Conservation (phyloP, 305 asterid genomes). For the Lippia alba region DNA sequence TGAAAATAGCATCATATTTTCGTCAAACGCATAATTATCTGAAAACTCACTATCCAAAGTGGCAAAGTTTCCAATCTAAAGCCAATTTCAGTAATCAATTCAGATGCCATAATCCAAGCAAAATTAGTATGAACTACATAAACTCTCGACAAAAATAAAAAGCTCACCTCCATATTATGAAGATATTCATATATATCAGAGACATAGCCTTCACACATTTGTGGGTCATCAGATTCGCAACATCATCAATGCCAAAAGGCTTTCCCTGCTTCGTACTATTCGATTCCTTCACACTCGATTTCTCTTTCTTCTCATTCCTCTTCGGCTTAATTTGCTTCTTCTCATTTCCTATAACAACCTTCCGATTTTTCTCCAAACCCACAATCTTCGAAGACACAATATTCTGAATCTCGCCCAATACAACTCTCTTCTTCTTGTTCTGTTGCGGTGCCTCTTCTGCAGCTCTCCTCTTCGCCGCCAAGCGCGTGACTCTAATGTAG, state of each 20-base stretch:
- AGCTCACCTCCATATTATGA: slow-evolving; percentile 73
- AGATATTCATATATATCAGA: slow-evolving; percentile 76
- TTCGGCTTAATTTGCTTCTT: slow-evolving; percentile 40
- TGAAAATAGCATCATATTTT: too few relatives aligned
- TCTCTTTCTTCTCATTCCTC: slow-evolving; percentile 40
- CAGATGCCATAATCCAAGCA: not conserved
- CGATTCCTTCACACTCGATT: slow-evolving; percentile 28
- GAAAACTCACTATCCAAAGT: too few relatives aligned
- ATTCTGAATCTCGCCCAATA: slow-evolving; percentile 72
- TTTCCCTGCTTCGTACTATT: slow-evolving; percentile 24
- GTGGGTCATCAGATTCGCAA: slow-evolving; percentile 55
- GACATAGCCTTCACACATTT: slow-evolving; percentile 68
- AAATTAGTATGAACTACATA: not conserved
- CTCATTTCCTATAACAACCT: slow-evolving; percentile 24
- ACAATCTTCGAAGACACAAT: slow-evolving; percentile 27
- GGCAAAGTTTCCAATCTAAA: too few relatives aligned
- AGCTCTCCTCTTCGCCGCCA: slow-evolving; percentile 79
- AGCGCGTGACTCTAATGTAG: slow-evolving; percentile 66
- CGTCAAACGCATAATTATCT: too few relatives aligned
- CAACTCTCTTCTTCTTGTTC: slow-evolving; percentile 63
- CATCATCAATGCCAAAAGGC: slow-evolving; percentile 40
- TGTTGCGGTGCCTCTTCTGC: slow-evolving; percentile 39
- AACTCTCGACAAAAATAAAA: not conserved
- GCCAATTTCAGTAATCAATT: not conserved
- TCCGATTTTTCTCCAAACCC: slow-evolving; percentile 24